A percentile compares a stretch with the other conserved stretches of the same genome.
phyloP scores from a whole-genome alignment of 441 rosid species.

The Jatropha podagrica region DNA sequence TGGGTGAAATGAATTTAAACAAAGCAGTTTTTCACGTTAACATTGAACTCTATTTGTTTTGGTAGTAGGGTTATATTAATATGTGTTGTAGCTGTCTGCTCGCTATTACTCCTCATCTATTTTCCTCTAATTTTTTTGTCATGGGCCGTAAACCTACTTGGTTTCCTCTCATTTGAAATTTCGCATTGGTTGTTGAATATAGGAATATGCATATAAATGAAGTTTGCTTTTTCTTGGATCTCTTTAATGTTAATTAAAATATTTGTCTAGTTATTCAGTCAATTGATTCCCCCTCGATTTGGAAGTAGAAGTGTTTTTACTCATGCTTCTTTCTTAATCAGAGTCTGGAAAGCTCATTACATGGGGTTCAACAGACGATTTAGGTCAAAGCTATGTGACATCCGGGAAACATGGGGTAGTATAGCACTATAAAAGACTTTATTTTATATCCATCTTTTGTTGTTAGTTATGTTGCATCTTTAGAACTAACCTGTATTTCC shows the following conservation, averaged over 20 bases:
- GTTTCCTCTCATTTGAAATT: conserved; percentile 7
- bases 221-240: not conserved
- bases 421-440: conserved; percentile 18
- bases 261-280: not conserved
- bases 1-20: not conserved
- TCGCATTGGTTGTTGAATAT: not conserved
- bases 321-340: conserved; percentile 36
- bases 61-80: not conserved
- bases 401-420: conserved; percentile 98
- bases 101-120: not conserved
- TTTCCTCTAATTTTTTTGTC: not conserved
- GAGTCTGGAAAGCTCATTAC: conserved; percentile 93
- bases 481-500: conserved; percentile 15
- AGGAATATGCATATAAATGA: not conserved
- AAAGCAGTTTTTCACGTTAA: not conserved
- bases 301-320: conserved; percentile 1
- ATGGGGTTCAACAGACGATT: conserved; percentile 98
- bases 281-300: not conserved
- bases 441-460: conserved; percentile 15
- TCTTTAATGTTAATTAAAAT: not conserved
- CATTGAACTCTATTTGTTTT: not conserved
- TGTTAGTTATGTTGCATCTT: not conserved
- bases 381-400: conserved; percentile 95
- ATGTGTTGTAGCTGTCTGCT: not conserved
- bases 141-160: not conserved